Percentiles rank a stretch among this genome's conserved stretches.
phyloP scores from a whole-genome alignment of 2,329 filamentous ascomycete species.

The Monosporascus ibericus region DNA sequence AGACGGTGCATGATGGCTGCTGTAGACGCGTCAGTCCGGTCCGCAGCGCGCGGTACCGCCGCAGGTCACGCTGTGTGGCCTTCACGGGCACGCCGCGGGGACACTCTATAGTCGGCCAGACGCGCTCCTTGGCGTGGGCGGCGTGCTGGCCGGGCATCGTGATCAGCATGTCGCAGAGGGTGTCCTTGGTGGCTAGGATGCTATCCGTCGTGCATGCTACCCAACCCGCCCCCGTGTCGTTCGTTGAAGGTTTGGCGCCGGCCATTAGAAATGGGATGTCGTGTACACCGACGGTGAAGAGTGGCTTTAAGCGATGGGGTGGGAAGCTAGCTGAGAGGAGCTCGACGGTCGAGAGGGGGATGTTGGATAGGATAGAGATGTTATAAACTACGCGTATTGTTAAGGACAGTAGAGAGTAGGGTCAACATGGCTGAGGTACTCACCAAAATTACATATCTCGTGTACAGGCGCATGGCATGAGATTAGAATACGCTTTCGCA shows the following conservation, averaged over 20 bases:
- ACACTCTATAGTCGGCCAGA: slow-evolving; percentile 72
- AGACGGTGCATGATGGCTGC: slow-evolving; percentile 12
- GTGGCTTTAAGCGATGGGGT: slow-evolving; percentile 63
- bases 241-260: slow-evolving; percentile 44
- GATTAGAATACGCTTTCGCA: slow-evolving; percentile 83
- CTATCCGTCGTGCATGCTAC: slow-evolving; percentile 94
- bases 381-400: slow-evolving; percentile 67
- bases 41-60: slow-evolving; percentile 67
- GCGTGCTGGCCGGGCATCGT: slow-evolving; percentile 65
- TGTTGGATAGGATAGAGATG: slow-evolving; percentile 85
- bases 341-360: slow-evolving; percentile 68
- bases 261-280: slow-evolving; percentile 76
- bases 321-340: slow-evolving; percentile 58
- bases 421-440: slow-evolving; percentile 8
- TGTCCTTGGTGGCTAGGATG: slow-evolving; percentile 78
- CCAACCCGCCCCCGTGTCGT: slow-evolving; percentile 61
- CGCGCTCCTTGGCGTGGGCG: slow-evolving; percentile 50
- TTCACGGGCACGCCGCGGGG: slow-evolving; percentile 61
- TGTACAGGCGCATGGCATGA: slow-evolving; percentile 82
- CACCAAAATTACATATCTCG: slow-evolving; percentile 83
- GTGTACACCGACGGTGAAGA: slow-evolving; percentile 92
- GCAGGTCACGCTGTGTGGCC: slow-evolving; percentile 84
- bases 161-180: slow-evolving; percentile 84
- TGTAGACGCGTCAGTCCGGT: slow-evolving; percentile 51
- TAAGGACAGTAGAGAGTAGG: slow-evolving; percentile 6